phyloP scores from a whole-genome alignment of 129 eudicot genomes.

The Arctium lappa region DNA sequence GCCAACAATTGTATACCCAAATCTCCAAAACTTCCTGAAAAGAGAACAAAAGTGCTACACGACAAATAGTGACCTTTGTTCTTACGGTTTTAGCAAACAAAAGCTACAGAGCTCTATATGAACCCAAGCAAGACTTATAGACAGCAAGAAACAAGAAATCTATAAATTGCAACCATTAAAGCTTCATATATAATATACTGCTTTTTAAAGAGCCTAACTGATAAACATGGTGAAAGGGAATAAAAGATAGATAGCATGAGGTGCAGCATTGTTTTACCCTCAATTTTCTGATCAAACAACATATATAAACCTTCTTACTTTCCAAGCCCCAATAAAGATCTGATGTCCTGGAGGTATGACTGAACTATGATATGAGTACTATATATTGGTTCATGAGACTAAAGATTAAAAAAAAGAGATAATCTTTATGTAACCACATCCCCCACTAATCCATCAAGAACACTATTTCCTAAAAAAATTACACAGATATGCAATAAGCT shows the following conservation, averaged over 20 bases:
- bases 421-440: not conserved
- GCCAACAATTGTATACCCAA: not conserved
- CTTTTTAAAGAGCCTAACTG: not conserved
- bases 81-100: not conserved
- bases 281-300: not conserved
- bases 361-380: not conserved
- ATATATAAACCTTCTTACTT: not conserved
- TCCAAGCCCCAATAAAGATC: not conserved
- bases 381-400: not conserved
- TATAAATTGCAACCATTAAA: not conserved
- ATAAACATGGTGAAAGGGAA: not conserved
- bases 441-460: slow-evolving; percentile 11
- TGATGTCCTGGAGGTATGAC: not conserved
- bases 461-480: not conserved
- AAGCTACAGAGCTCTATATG: not conserved
- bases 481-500: not conserved
- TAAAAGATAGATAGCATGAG: not conserved
- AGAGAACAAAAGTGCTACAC: too few species aligned
- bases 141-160: not conserved
- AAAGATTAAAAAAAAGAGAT: not conserved
- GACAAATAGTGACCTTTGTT: not conserved
- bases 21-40: too few species aligned
- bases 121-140: not conserved
- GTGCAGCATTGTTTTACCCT: not conserved
- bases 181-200: not conserved